These are phyloP conservation scores for Neurospora tetrasperma DNA, from an alignment of 495 filamentous ascomycete genomes.

Conservation along the genomic window DNA sequence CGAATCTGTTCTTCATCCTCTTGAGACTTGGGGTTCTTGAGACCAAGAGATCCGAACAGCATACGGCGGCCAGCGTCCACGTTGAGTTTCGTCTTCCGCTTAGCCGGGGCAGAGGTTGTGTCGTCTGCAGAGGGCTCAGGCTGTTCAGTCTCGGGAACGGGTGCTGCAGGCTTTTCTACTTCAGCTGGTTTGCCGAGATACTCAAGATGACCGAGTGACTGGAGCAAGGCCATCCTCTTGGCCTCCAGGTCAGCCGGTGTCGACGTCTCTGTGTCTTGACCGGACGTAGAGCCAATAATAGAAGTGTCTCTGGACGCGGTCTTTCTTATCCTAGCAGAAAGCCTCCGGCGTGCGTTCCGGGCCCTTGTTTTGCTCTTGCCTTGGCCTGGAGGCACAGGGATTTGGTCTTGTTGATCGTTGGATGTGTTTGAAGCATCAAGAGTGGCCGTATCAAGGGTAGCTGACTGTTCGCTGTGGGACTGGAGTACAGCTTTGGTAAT, in stretches of 20 bases:
- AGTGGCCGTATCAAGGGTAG: neutral
- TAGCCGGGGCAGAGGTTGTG: neutral
- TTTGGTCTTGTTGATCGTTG: slow-evolving; percentile 9
- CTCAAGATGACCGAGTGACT: neutral
- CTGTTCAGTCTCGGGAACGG: neutral
- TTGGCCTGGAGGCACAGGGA: slow-evolving; percentile 19
- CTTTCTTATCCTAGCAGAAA: slow-evolving; percentile 17
- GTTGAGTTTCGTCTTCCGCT: slow-evolving; percentile 39
- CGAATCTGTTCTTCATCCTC: slow-evolving; percentile 54
- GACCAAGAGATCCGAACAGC: slow-evolving; percentile 63
- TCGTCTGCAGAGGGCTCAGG: neutral
- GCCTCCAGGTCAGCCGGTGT: slow-evolving; percentile 4
- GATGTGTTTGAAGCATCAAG: neutral
- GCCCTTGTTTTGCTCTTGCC: slow-evolving; percentile 29
- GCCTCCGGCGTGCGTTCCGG: slow-evolving; percentile 33
- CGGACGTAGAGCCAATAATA: neutral
- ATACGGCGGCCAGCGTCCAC: slow-evolving; percentile 54
- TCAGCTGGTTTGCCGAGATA: neutral
- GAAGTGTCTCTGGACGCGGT: slow-evolving; percentile 1
- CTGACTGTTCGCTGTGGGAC: neutral
- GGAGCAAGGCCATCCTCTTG: slow-evolving; percentile 7
- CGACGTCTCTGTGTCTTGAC: neutral
- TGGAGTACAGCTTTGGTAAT: neutral
- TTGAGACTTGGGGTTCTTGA: slow-evolving; percentile 55
- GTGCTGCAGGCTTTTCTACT: neutral